Conservation (phyloP, 805 yeast genomes). For the Candida ulmi region DNA sequence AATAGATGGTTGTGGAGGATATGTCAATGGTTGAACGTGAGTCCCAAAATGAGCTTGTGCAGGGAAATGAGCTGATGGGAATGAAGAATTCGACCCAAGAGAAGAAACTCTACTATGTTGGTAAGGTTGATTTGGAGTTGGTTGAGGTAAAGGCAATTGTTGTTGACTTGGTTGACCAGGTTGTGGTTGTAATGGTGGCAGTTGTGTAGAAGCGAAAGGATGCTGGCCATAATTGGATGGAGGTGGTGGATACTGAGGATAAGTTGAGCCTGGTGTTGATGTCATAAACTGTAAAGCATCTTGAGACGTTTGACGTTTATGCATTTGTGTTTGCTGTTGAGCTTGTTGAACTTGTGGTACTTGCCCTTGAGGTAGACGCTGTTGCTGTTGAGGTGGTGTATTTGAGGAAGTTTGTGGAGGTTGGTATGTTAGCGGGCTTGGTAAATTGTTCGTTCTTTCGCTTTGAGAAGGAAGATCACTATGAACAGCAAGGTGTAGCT, state of each 20-base stretch:
- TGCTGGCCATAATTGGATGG: slow-evolving; percentile 2
- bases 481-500: slow-evolving; percentile 54
- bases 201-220: slow-evolving; percentile 10
- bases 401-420: slow-evolving; percentile 29
- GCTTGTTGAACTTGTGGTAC: slow-evolving; percentile 7
- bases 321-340: slow-evolving; percentile 1
- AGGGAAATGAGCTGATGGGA: slow-evolving; percentile 4
- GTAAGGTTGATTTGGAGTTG: not conserved
- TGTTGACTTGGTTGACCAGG: slow-evolving; percentile 5
- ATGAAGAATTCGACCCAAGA: not conserved
- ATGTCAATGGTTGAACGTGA: slow-evolving; percentile 3
- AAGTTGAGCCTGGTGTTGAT: too few relatives aligned
- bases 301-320: slow-evolving; percentile 6
- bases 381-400: not conserved
- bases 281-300: slow-evolving; percentile 16
- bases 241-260: slow-evolving; percentile 1
- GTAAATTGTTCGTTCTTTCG: slow-evolving; percentile 26
- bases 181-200: slow-evolving; percentile 15
- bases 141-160: slow-evolving; percentile 6
- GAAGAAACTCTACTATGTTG: slow-evolving; percentile 2
- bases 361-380: slow-evolving; percentile 6
- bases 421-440: slow-evolving; percentile 25
- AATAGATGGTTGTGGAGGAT: slow-evolving; percentile 1
- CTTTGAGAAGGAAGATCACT: slow-evolving; percentile 31
- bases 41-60: not conserved